Evolutionary conservation across 139 green algal genomes (phyloP).

Genomic region (Medakamo hakoo): DNA sequence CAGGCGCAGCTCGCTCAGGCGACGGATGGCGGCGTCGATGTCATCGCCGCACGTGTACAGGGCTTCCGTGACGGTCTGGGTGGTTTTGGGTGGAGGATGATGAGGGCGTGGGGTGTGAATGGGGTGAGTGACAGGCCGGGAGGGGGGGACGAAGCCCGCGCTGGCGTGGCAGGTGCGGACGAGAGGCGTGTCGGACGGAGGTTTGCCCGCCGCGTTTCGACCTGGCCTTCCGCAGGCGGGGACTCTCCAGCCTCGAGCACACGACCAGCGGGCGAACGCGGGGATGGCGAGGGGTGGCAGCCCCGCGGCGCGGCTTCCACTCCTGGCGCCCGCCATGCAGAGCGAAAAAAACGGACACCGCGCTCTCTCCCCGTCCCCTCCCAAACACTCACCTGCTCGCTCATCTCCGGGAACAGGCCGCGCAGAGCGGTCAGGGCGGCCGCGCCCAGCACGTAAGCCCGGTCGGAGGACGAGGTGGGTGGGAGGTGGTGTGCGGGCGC

Average conservation of each 20-base stretch:
- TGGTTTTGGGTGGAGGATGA: too few relatives aligned
- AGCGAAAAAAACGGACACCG: not conserved
- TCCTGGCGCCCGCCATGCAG: too few relatives aligned
- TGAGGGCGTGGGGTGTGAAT: not conserved
- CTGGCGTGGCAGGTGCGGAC: not conserved
- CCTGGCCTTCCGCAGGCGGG: too few relatives aligned
- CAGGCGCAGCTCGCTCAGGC: slow-evolving; percentile 45
- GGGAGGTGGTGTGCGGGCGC: not conserved
- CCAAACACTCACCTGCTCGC: slow-evolving; percentile 27
- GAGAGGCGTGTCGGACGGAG: not conserved
- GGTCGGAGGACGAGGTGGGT: not conserved
- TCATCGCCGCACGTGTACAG: slow-evolving; percentile 52
- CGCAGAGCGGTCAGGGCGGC: slow-evolving; percentile 28
- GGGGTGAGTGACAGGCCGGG: not conserved
- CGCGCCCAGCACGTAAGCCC: slow-evolving; percentile 10
- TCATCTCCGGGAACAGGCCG: slow-evolving; percentile 50
- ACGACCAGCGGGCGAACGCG: too few relatives aligned
- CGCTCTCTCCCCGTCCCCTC: not conserved
- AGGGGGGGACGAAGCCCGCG: not conserved
- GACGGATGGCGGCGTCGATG: slow-evolving; percentile 61
- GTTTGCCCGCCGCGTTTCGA: not conserved
- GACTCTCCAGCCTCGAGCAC: too few relatives aligned
- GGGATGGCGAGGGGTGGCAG: too few relatives aligned
- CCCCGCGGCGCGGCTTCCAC: too few relatives aligned
- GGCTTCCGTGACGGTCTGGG: slow-evolving; percentile 43